Conservation (phyloP, 371 early-diverging fungal species). For the Mortierella sp. region DNA sequence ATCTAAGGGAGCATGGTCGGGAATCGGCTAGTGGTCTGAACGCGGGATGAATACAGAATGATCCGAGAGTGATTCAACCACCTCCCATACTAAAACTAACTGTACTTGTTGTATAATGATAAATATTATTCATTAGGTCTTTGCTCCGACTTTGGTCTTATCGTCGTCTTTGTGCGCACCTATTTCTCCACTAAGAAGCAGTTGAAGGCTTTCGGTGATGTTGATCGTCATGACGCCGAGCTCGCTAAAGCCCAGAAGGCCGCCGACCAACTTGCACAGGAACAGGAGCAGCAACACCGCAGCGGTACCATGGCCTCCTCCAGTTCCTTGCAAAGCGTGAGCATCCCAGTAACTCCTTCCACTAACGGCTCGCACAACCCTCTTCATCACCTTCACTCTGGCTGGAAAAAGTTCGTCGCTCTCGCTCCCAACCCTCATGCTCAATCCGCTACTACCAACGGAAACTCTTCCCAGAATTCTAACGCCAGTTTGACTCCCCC, state of each 20-base stretch:
- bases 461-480: conserved; percentile 4
- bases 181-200: conserved; percentile 51
- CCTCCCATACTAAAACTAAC: not conserved
- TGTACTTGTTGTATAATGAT: not conserved
- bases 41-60: not conserved
- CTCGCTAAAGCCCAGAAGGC: conserved; percentile 28
- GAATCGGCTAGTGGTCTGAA: no score
- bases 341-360: not conserved
- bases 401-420: conserved; percentile 40
- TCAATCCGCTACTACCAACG: not conserved
- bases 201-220: conserved; percentile 21
- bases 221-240: conserved; percentile 27
- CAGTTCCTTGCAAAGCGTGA: conserved; percentile 14
- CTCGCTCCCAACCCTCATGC: conserved; percentile 19
- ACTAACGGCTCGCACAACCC: conserved; percentile 11
- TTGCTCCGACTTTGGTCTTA: conserved; percentile 61
- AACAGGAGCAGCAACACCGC: conserved; percentile 24
- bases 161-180: conserved; percentile 57
- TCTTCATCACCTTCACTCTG: conserved; percentile 20
- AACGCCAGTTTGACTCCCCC: conserved; percentile 10
- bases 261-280: conserved; percentile 16
- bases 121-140: conserved; percentile 52
- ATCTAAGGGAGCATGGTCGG: not conserved
- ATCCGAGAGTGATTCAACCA: no score
- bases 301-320: conserved; percentile 8